A percentile compares a stretch with the other conserved stretches of the same genome.
Evolutionary conservation across 257 asterid species (phyloP).

Genomic region (Penstemon barbatus): DNA sequence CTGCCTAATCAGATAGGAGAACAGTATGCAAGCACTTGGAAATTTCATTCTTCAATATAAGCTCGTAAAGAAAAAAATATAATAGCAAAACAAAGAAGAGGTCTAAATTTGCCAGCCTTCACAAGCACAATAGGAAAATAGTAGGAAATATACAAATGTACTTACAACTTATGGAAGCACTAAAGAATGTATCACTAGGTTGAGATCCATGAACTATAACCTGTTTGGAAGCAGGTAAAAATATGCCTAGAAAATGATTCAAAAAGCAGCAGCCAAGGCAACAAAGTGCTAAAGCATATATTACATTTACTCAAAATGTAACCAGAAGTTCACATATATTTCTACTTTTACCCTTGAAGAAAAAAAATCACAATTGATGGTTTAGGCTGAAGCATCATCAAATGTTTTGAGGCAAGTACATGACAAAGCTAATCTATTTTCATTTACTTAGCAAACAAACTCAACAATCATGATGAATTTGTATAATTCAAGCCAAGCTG

Average conservation of each 20-base stretch:
- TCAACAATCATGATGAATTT: background rate
- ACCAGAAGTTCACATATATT: background rate
- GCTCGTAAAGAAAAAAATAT: background rate
- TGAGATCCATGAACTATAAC: background rate
- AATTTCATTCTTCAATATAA: background rate
- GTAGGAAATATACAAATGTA: slow-evolving; percentile 3
- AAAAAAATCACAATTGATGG: background rate
- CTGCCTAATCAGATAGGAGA: slow-evolving; percentile 7
- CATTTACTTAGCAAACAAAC: slow-evolving; percentile 10
- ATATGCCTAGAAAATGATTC: background rate
- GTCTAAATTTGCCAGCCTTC: background rate
- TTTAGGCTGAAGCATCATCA: background rate
- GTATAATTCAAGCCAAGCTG: slow-evolving; percentile 7
- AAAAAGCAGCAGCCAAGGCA: slow-evolving; percentile 10
- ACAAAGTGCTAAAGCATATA: background rate
- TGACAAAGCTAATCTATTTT: background rate
- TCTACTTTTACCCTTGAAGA: background rate
- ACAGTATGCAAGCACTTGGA: background rate
- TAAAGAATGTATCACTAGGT: too few relatives aligned
- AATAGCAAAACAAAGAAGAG: background rate
- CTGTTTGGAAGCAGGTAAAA: background rate
- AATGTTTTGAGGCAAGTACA: background rate
- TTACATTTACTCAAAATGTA: background rate
- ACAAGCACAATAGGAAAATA: slow-evolving; percentile 3
- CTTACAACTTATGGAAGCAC: background rate